These are phyloP conservation scores for Clavaria fumosa DNA, from an alignment of 768 basidiomycete genomes.

Conservation along the genomic window DNA sequence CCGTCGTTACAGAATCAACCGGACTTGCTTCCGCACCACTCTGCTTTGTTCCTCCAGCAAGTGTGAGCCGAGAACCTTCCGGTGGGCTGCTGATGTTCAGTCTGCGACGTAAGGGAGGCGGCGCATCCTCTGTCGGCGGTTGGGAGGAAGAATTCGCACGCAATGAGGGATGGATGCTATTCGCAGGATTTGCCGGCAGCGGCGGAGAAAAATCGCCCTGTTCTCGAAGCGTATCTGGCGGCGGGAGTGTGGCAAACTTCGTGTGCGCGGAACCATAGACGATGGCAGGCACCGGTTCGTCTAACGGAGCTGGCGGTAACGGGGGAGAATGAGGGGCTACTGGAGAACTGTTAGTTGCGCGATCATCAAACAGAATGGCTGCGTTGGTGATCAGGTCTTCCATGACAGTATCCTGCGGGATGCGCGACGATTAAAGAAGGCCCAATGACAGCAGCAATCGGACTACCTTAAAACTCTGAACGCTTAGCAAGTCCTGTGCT, in stretches of 20 bases:
- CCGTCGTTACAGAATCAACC: no score
- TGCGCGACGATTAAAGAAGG: neutral
- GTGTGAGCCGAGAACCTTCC: no score
- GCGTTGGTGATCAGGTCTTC: slow-evolving; percentile 73
- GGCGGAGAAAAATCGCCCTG: slow-evolving; percentile 61
- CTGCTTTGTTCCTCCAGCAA: no score
- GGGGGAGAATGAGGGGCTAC: slow-evolving; percentile 41
- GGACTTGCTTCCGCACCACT: no score
- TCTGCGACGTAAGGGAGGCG: slow-evolving; percentile 17
- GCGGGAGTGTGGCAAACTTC: slow-evolving; percentile 38
- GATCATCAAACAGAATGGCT: slow-evolving; percentile 50
- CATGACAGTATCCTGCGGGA: slow-evolving; percentile 38
- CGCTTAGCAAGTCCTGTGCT: slow-evolving; percentile 55
- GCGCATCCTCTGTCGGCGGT: slow-evolving; percentile 35
- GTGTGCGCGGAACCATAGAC: slow-evolving; percentile 63
- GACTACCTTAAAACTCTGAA: slow-evolving; percentile 61
- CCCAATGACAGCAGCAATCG: neutral
- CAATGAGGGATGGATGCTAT: slow-evolving; percentile 67
- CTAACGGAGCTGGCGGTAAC: slow-evolving; percentile 54
- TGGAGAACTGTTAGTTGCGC: slow-evolving; percentile 10
- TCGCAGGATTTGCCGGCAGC: slow-evolving; percentile 49
- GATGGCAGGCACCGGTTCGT: slow-evolving; percentile 40
- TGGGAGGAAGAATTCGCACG: slow-evolving; percentile 36
- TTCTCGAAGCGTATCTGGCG: slow-evolving; percentile 12
- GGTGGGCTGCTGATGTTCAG: no score